Conservation (phyloP, 805 yeast genomes). For the Ogataea nitratoaversa region DNA sequence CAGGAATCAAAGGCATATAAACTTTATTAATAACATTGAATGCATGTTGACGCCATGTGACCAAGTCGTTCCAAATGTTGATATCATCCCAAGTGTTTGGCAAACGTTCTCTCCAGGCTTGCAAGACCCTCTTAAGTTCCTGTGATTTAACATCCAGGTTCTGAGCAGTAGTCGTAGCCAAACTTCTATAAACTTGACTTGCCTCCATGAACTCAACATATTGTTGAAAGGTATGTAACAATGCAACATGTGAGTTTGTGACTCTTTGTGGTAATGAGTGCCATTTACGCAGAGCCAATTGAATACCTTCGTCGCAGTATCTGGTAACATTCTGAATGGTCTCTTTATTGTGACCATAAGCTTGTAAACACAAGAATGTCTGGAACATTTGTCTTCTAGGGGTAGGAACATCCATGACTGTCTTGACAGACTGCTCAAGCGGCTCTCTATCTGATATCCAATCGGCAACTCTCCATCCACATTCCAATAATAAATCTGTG, state of each 20-base stretch:
- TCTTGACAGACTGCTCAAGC: constrained; percentile 86
- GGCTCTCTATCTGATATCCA: constrained; percentile 97
- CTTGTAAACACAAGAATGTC: constrained; percentile 88
- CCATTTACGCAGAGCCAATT: constrained; percentile 89
- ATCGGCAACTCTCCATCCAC: constrained; percentile 99
- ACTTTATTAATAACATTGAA: constrained; percentile 94
- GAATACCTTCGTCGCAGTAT: constrained; percentile 94
- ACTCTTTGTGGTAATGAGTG: constrained; percentile 73
- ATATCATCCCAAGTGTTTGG: constrained; percentile 98
- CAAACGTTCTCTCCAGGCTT: constrained; percentile 96
- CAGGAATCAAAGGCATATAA: constrained; percentile 87
- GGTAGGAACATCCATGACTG: constrained; percentile 98
- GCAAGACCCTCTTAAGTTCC: constrained; percentile 88
- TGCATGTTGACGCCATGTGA: constrained; percentile 98
- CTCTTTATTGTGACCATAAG: constrained; percentile 86
- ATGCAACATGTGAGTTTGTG: constrained; percentile 81
- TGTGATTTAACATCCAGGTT: constrained; percentile 90
- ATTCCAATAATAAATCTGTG: constrained; percentile 89
- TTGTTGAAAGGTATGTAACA: constrained; percentile 93
- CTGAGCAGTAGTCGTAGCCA: constrained; percentile 86
- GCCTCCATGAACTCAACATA: constrained; percentile 98
- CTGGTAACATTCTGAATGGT: constrained; percentile 80
- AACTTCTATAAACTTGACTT: constrained; percentile 82
- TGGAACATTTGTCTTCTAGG: constrained; percentile 95
- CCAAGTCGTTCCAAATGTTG: constrained; percentile 94